Evolutionary conservation across 192 early-diverging fungal species (phyloP), one percentile per base, ranked within the genome.

Genomic region (Chytriomyces sp.): DNA sequence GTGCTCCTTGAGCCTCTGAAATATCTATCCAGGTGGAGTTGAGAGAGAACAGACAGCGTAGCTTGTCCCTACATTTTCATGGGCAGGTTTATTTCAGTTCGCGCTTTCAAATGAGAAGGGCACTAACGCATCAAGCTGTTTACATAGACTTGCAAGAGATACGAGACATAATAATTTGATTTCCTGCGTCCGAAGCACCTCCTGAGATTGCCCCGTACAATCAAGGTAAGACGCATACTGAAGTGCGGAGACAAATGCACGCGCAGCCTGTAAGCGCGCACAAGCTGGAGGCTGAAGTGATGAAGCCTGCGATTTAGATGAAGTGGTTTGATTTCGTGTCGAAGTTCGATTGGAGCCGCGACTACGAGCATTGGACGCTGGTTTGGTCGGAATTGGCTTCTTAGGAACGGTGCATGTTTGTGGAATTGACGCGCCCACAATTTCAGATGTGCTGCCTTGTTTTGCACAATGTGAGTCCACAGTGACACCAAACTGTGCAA

Each of bases 401-500:
- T 49, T 49, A n/a, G n/a, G 10, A 49, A 14, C 10, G 44, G 44
- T 10, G 10, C 12, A 49, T 10, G 44, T 49, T 49, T 49, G 10
- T 49, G 44, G 44, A 10, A n/a, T 49, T n/a, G 44, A 49, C 12
- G 44, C 10, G n/a, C 44, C 44, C 12, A 10, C 12, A n/a, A 10
- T 49, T 49, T 49, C 12, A n/a, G 10, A 10, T 10, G 44, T 10
- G 33, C 38, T 22, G 7, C 59, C 59, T 7, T n/a, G n/a, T n/a
- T n/a, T n/a, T n/a, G n/a, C n/a, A n/a, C n/a, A n/a, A n/a, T n/a
- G n/a, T n/a, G n/a, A n/a, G n/a, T n/a, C n/a, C n/a, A n/a, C n/a
- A n/a, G n/a, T n/a, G n/a, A n/a, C n/a, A n/a, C n/a, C n/a, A 68
- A 68, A 68, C 65, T 68, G 65, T 5, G 65, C 53, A 32, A 68